Percentiles rank a stretch among this genome's conserved stretches.
Evolutionary conservation across 225 moss, liverwort and hornwort species (phyloP).

Genomic region (Marchantia paleacea): DNA sequence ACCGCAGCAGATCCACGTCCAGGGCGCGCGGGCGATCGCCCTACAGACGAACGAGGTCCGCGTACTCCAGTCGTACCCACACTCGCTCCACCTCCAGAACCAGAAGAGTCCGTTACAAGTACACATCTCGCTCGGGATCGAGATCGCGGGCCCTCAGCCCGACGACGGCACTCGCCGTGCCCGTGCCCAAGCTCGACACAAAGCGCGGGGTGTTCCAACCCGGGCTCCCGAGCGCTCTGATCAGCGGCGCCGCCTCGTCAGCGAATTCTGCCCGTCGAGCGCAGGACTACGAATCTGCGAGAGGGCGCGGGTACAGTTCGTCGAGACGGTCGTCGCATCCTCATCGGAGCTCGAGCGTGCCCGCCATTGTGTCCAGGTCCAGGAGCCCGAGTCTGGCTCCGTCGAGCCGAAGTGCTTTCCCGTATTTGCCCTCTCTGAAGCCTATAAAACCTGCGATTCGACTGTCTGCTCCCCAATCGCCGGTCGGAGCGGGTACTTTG

Average conservation of each 20-base stretch:
- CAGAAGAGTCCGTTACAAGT: neutral
- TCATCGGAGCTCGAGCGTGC: neutral
- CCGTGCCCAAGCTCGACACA: neutral
- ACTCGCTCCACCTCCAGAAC: neutral
- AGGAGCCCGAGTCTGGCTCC: neutral
- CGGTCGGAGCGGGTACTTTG: neutral
- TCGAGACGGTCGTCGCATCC: neutral
- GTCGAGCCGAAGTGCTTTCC: neutral
- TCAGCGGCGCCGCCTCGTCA: neutral
- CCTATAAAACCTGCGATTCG: slow-evolving; percentile 9
- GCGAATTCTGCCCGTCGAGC: neutral
- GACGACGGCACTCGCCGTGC: neutral
- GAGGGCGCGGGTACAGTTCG: neutral
- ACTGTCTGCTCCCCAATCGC: slow-evolving; percentile 18
- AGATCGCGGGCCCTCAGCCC: neutral
- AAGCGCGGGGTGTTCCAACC: neutral
- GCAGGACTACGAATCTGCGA: too few relatives aligned
- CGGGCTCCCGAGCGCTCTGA: neutral
- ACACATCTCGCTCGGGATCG: neutral
- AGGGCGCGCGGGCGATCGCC: slow-evolving; percentile 2
- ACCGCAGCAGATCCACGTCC: neutral
- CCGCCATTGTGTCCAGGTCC: neutral
- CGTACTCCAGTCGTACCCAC: neutral
- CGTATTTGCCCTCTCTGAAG: neutral
- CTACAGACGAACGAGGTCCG: neutral